phyloP scores from a whole-genome alignment of 441 rosid genomes.

The Syzygium malaccense region DNA sequence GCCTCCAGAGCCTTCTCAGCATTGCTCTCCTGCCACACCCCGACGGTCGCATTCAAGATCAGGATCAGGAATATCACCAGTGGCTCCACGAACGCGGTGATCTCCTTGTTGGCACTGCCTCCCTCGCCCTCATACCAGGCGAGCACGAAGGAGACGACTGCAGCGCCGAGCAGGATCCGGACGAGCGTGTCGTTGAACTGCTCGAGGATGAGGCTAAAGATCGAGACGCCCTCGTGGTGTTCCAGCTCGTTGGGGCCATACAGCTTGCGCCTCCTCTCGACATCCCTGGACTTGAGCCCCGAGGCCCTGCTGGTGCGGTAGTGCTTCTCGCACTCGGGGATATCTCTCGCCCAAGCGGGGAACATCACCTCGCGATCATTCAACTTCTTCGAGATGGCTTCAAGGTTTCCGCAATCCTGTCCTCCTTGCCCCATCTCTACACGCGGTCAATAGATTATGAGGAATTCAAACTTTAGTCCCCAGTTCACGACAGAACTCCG shows the following conservation, averaged over 20 bases:
- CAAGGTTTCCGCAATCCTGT: conserved; percentile 2
- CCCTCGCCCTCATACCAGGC: conserved; percentile 31
- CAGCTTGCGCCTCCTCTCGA: conserved; percentile 13
- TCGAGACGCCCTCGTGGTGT: conserved; percentile 23
- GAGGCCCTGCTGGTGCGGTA: conserved; percentile 11
- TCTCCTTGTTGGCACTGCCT: conserved; percentile 23
- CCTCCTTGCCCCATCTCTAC: conserved; percentile 23
- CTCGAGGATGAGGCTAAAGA: conserved; percentile 24
- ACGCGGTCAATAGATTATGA: neutral
- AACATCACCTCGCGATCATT: conserved; percentile 6
- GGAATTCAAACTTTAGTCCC: neutral
- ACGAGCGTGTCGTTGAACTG: conserved; percentile 40
- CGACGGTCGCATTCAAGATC: conserved; percentile 31
- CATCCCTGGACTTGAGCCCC: conserved; percentile 17
- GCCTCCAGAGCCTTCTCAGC: conserved; percentile 46
- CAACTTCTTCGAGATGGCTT: neutral
- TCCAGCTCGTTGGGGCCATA: conserved; percentile 31
- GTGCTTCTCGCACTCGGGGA: conserved; percentile 23
- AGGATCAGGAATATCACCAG: conserved; percentile 35
- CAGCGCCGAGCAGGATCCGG: conserved; percentile 26
- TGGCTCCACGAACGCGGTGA: conserved; percentile 40
- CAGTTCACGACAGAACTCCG: neutral
- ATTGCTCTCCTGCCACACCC: conserved; percentile 43
- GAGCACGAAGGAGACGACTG: conserved; percentile 31
- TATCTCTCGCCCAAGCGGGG: conserved; percentile 29